Conservation (phyloP, 257 asterid genomes). For the Solanum chiquidenum region DNA sequence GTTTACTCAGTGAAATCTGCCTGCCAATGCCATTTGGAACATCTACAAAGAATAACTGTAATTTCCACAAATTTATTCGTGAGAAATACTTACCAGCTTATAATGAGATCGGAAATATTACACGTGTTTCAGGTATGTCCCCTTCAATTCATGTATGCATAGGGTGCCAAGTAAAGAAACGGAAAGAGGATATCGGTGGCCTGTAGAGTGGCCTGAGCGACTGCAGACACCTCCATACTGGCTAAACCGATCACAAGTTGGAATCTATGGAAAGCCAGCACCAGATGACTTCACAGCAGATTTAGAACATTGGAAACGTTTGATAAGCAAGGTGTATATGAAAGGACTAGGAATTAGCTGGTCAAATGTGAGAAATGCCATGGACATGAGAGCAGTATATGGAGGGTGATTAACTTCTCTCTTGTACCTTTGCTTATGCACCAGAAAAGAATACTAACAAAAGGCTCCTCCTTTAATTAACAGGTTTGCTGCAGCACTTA, state of each 20-base stretch:
- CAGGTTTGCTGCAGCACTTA: constrained; percentile 86
- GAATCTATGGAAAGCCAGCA: constrained; percentile 75
- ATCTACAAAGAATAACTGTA: neutral
- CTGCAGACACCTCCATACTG: constrained; percentile 59
- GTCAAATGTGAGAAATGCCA: constrained; percentile 63
- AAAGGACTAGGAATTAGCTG: constrained; percentile 64
- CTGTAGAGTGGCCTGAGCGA: constrained; percentile 84
- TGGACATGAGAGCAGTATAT: constrained; percentile 92
- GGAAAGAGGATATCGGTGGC: constrained; percentile 84
- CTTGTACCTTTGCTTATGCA: neutral
- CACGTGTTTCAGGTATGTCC: constrained; percentile 57
- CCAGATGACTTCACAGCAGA: constrained; percentile 72
- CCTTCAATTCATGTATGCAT: constrained; percentile 78
- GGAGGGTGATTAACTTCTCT: constrained; percentile 53
- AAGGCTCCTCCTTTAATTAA: neutral
- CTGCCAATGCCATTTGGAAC: neutral
- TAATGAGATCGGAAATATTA: neutral
- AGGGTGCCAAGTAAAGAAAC: constrained; percentile 35
- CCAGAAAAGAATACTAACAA: neutral
- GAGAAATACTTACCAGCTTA: neutral
- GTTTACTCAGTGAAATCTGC: neutral
- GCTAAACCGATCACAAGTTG: constrained; percentile 58
- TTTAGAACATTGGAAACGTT: constrained; percentile 55
- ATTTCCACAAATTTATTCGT: neutral
- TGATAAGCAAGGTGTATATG: constrained; percentile 46